A percentile compares a stretch with the other conserved stretches of the same genome.
phyloP scores from a whole-genome alignment of 768 basidiomycete species.

The Lactarius evosmus region DNA sequence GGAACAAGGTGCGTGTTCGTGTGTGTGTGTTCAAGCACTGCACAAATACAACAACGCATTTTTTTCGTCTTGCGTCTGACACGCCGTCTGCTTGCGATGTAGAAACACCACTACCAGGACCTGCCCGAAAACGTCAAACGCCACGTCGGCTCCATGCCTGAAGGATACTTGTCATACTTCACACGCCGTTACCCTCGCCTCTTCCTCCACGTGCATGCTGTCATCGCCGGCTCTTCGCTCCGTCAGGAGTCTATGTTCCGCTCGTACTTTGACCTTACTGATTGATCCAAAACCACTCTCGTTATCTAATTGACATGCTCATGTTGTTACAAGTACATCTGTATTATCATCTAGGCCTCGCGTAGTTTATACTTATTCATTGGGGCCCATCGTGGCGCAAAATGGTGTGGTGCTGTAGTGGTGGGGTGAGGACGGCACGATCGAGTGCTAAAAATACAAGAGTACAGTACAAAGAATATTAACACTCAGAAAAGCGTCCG shows the following conservation, averaged over 20 bases:
- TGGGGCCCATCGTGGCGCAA: not conserved
- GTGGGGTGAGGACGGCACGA: not conserved
- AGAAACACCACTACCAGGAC: conserved; percentile 99
- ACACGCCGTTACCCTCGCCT: conserved; percentile 88
- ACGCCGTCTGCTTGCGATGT: conserved; percentile 4
- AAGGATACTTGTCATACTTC: conserved; percentile 90
- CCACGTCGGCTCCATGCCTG: conserved; percentile 86
- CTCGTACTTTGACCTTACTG: conserved; percentile 76
- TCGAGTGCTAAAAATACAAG: not conserved
- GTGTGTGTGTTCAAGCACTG: too few species aligned
- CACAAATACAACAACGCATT: not conserved
- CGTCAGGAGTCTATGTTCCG: conserved; percentile 87
- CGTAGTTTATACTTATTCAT: conserved; percentile 18
- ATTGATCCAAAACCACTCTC: conserved; percentile 28
- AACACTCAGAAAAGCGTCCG: conserved; percentile 11
- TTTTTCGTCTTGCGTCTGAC: conserved; percentile 9
- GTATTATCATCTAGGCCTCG: conserved; percentile 30
- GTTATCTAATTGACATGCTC: conserved; percentile 1
- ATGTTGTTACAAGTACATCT: conserved; percentile 23
- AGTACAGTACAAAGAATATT: conserved; percentile 1
- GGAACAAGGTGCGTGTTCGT: conserved; percentile 84
- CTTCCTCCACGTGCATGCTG: conserved; percentile 89
- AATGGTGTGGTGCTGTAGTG: not conserved
- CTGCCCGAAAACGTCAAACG: conserved; percentile 88
- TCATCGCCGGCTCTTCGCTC: conserved; percentile 69